These are phyloP conservation scores for Thalassia testudinum DNA, from an alignment of 116 monocot species.

Conservation along the genomic window DNA sequence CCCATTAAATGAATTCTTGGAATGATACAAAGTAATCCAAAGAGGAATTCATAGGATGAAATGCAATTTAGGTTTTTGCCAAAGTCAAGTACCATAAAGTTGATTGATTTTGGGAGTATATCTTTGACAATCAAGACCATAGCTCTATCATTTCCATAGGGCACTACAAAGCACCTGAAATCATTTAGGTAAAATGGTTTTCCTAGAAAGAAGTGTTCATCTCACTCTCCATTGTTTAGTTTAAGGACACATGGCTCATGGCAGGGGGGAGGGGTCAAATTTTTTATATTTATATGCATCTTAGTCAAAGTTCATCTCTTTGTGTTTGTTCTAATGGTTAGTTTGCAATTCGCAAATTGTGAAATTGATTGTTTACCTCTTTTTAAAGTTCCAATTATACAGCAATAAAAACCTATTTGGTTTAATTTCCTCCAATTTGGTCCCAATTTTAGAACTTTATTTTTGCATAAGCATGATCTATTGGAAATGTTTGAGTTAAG, in stretches of 20 bases:
- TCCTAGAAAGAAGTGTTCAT: background rate
- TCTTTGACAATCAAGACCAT: slow-evolving; percentile 78
- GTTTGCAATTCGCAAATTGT: too few relatives aligned
- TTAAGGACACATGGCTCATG: background rate
- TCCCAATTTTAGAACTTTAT: too few relatives aligned
- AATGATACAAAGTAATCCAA: slow-evolving; percentile 62
- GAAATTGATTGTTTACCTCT: too few relatives aligned
- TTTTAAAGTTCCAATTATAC: too few relatives aligned
- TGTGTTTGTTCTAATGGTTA: too few relatives aligned
- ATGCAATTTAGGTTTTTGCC: slow-evolving; percentile 82
- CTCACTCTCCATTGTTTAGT: background rate
- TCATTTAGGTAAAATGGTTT: slow-evolving; percentile 78
- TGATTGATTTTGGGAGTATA: slow-evolving; percentile 99
- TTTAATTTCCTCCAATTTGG: too few relatives aligned
- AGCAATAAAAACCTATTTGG: too few relatives aligned
- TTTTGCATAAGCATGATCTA: too few relatives aligned
- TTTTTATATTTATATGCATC: too few relatives aligned
- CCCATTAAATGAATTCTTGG: slow-evolving; percentile 45
- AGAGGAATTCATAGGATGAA: slow-evolving; percentile 67
- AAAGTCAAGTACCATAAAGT: slow-evolving; percentile 99
- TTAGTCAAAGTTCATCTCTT: too few relatives aligned
- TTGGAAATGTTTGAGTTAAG: too few relatives aligned
- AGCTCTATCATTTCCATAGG: slow-evolving; percentile 91
- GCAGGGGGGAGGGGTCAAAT: too few relatives aligned
- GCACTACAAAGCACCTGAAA: slow-evolving; percentile 99